Evolutionary conservation across 768 basidiomycete species (phyloP), one percentile per base, ranked within the genome.

Genomic region (Royoungia palumana): DNA sequence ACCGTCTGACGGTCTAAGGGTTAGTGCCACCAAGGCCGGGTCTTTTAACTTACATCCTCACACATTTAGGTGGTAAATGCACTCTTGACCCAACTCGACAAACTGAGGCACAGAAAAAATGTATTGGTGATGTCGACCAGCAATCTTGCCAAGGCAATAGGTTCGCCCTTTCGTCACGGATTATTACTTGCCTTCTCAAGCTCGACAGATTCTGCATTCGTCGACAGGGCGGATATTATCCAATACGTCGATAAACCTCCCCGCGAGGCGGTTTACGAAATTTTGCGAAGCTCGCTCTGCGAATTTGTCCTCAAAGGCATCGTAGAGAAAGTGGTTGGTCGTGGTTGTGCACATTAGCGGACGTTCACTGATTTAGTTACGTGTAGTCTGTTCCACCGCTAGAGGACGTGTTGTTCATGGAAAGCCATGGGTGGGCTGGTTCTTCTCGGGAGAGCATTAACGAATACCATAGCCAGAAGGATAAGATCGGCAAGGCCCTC

Each of bases 41-140:
- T 35, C 20, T 24, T 41, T 6, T 35, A n/a, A n/a, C n/a, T n/a
- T n/a, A n/a, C n/a, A 13, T 25, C 21, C 6, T 47, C 17, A 49
- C 21, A 19, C 28, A 47, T 41, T 7, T 61, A 97, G 94, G 95
- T 98, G 16, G 96, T 99, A 37, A 98, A 98, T 65, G 96, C 96
- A 0, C 80, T 99, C 3, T 75, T 99, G 9, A 98, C 96, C 0
- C 95, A 98, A 70, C 78, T 99, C 7, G 96, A 99, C 73, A 96
- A 94, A 67, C 74, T 99, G 16, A 92, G 89, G 63, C 87, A 91
- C 56, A 80, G 82, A 42, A 95, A 90, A 71, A 99, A 99, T 61
- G 93, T 94, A 2, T 73, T 98, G 20, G 86, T 99, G 20, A 89
- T 99, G 85, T 85, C 96, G 6, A 99, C 96, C 1, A 95, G 93